Evolutionary conservation across 306 rosid genomes (phyloP).

Genomic region (Vigna nakashimae): DNA sequence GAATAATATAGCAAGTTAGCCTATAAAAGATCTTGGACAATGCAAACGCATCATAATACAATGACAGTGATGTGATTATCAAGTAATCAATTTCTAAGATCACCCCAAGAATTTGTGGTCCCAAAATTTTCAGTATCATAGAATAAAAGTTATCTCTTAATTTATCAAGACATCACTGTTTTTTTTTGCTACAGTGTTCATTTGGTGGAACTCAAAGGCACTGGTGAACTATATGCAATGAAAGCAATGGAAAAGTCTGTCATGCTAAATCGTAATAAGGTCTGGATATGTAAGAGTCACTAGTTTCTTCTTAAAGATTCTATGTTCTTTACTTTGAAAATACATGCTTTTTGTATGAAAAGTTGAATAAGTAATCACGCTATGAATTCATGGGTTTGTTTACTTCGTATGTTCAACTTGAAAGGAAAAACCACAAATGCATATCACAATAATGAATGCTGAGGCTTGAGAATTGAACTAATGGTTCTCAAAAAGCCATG

Average conservation of each 20-base stretch:
- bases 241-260: constrained; percentile 95
- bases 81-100: no score
- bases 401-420: neutral
- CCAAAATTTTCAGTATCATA: neutral
- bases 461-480: neutral
- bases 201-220: constrained; percentile 85
- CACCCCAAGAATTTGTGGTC: neutral
- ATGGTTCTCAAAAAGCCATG: neutral
- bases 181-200: constrained; percentile 76
- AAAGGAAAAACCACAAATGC: neutral
- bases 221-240: constrained; percentile 88
- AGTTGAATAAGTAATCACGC: neutral
- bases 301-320: constrained; percentile 27
- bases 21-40: no score
- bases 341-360: neutral
- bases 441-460: neutral
- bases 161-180: constrained; percentile 26
- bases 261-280: constrained; percentile 95
- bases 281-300: constrained; percentile 45
- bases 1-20: no score
- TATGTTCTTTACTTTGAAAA: constrained; percentile 9
- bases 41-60: no score
- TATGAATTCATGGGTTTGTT: constrained; percentile 6
- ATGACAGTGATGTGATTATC: no score
- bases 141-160: constrained; percentile 17